Conservation (phyloP, 2,329 filamentous ascomycete genomes). For the Aspergillus sp. region DNA sequence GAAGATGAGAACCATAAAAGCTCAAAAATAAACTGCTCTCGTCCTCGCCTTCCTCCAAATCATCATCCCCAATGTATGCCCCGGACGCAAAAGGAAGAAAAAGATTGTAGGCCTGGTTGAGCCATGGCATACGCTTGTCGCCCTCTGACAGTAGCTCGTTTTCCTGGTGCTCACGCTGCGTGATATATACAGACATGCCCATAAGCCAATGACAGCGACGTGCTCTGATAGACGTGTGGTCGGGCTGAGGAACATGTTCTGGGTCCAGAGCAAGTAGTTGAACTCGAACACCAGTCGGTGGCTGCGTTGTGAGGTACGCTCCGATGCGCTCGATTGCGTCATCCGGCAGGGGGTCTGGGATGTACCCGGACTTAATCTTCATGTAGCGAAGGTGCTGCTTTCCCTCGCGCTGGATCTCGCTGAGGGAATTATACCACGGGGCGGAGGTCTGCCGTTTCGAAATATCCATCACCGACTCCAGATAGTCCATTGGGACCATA, state of each 20-base stretch:
- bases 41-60: background rate
- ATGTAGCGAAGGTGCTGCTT: background rate
- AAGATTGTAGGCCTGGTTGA: background rate
- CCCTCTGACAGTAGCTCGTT: background rate
- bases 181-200: slow-evolving; percentile 1
- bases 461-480: background rate
- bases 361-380: slow-evolving; percentile 1
- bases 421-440: background rate
- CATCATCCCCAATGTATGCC: background rate
- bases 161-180: background rate
- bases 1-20: background rate
- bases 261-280: slow-evolving; percentile 1
- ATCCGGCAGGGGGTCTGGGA: background rate
- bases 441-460: background rate
- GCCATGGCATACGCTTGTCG: background rate
- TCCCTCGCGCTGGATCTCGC: background rate
- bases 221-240: background rate
- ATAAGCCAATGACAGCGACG: slow-evolving; percentile 1
- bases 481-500: background rate
- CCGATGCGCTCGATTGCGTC: background rate
- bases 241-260: background rate
- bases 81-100: background rate
- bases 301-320: background rate
- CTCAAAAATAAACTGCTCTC: background rate
- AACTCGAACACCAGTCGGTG: background rate